phyloP scores from a whole-genome alignment of 306 rosid species.

The Gastrolobium bilobum region DNA sequence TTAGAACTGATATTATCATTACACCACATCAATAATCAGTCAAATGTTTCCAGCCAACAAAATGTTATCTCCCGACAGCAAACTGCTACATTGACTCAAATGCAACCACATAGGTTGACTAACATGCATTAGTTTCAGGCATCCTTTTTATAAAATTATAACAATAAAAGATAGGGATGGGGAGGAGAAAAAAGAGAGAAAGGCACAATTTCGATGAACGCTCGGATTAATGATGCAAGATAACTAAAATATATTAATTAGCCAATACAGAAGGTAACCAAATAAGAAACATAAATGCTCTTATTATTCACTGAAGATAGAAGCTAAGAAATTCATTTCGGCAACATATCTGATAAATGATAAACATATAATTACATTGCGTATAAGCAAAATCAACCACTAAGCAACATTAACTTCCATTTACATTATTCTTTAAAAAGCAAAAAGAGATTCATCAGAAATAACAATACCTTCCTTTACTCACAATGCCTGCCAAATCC shows the following conservation, averaged over 20 bases:
- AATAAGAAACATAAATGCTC: background rate
- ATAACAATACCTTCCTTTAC: slow-evolving; percentile 73
- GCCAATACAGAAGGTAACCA: slow-evolving; percentile 1
- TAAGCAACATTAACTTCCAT: slow-evolving; percentile 1
- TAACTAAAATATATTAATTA: slow-evolving; percentile 9
- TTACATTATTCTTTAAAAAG: slow-evolving; percentile 5
- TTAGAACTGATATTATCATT: slow-evolving; percentile 3
- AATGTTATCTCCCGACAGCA: slow-evolving; percentile 8
- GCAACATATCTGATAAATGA: background rate
- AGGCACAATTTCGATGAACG: slow-evolving; percentile 3
- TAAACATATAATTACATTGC: background rate
- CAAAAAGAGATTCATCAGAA: slow-evolving; percentile 24
- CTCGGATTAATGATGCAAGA: slow-evolving; percentile 29
- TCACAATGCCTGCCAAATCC: slow-evolving; percentile 57
- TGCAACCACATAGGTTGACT: slow-evolving; percentile 5
- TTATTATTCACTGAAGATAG: background rate
- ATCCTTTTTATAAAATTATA: background rate
- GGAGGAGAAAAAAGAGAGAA: background rate
- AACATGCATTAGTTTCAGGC: slow-evolving; percentile 32
- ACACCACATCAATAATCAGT: background rate
- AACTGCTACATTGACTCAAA: slow-evolving; percentile 10
- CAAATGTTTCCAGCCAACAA: slow-evolving; percentile 14
- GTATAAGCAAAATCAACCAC: slow-evolving; percentile 7
- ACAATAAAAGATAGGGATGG: too few relatives aligned
- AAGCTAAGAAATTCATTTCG: background rate